phyloP scores from a whole-genome alignment of 192 early-diverging fungal species.

The Rhizoclosmatium globosum region DNA sequence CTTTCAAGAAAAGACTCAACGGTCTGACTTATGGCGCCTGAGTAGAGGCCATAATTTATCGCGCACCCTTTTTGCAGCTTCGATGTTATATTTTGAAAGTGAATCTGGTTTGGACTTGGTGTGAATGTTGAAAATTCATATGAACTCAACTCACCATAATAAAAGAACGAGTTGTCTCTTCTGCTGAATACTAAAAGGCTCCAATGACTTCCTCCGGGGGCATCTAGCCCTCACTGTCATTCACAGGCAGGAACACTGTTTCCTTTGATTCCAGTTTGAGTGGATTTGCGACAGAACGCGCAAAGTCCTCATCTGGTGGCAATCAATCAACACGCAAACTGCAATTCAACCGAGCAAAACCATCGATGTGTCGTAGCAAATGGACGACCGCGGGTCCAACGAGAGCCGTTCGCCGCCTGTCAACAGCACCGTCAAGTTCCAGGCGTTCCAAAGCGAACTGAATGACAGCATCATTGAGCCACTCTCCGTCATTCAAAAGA shows the following conservation, averaged over 20 bases:
- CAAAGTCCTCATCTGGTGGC: constrained; percentile 2
- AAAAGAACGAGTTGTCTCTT: constrained; percentile 12
- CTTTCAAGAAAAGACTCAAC: not conserved
- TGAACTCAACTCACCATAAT: constrained; percentile 19
- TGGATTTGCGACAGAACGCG: not conserved
- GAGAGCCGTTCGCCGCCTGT: constrained; percentile 14
- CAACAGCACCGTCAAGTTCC: not conserved
- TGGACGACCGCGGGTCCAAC: constrained; percentile 46
- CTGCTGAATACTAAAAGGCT: constrained; percentile 34
- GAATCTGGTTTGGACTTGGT: constrained; percentile 21
- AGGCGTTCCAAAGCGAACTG: constrained; percentile 48
- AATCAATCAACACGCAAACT: no score
- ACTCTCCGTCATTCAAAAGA: constrained; percentile 40
- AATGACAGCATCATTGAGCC: constrained; percentile 59
- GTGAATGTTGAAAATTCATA: not conserved
- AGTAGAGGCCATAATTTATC: not conserved
- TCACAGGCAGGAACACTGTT: constrained; percentile 33
- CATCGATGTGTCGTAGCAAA: constrained; percentile 28
- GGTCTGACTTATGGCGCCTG: not conserved
- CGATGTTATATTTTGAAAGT: constrained; percentile 1
- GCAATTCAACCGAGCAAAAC: not conserved
- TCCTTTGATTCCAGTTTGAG: not conserved
- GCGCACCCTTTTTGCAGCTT: not conserved
- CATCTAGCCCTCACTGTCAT: constrained; percentile 23
- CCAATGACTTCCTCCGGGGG: constrained; percentile 35